A percentile compares a stretch with the other conserved stretches of the same genome.
These are phyloP conservation scores for Rhododendron mucronatum DNA, from an alignment of 148 eudicot species.

Conservation along the genomic window DNA sequence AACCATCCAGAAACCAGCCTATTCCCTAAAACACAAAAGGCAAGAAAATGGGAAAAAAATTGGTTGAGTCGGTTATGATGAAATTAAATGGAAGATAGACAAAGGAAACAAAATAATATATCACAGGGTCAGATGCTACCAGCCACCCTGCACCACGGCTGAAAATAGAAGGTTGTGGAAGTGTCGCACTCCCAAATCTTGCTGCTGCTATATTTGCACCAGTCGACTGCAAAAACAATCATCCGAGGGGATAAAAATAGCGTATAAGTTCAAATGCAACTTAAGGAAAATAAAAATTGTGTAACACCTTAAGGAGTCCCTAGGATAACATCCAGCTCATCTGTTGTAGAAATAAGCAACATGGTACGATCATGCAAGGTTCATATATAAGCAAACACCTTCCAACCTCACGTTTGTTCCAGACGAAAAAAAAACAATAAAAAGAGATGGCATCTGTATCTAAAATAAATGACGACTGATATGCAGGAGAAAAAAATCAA, in stretches of 20 bases:
- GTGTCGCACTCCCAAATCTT: constrained; percentile 75
- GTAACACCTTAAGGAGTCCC: neutral
- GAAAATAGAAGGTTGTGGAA: constrained; percentile 62
- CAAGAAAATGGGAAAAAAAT: neutral
- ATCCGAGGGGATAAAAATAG: neutral
- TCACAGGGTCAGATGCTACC: constrained; percentile 34
- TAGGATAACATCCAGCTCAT: neutral
- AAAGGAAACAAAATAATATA: neutral
- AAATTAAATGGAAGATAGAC: neutral
- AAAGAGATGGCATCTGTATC: neutral
- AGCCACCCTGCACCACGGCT: constrained; percentile 87
- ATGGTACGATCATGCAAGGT: neutral
- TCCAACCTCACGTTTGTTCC: neutral
- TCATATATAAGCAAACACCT: neutral
- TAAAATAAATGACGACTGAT: neutral
- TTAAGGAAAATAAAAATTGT: too few relatives aligned
- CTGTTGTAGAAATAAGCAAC: neutral
- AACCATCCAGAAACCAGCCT: constrained; percentile 63
- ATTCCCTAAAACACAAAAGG: constrained; percentile 46
- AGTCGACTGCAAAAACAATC: constrained; percentile 54
- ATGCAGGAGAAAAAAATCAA: constrained; percentile 11
- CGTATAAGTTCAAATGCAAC: too few relatives aligned
- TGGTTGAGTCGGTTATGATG: neutral
- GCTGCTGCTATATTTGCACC: constrained; percentile 68
- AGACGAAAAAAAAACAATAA: neutral